A percentile compares a stretch with the other conserved stretches of the same genome.
Conservation (phyloP, 225 moss, liverwort and hornwort species). For the Asterella californica region DNA sequence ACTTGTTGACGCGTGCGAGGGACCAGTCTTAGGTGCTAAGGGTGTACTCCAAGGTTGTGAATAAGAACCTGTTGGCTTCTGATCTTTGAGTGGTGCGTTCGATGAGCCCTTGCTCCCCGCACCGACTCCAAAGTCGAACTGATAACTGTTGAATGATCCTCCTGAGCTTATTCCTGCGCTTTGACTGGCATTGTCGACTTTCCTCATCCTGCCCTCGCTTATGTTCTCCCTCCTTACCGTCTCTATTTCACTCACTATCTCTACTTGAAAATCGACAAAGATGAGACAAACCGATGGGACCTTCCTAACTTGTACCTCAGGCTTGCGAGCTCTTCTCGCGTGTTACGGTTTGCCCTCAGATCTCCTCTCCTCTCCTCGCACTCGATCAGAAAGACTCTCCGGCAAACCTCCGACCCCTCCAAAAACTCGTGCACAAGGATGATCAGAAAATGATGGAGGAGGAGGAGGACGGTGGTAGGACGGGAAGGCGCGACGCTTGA, state of each 20-base stretch:
- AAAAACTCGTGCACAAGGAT: neutral
- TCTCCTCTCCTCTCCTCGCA: neutral
- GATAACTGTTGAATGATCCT: conserved; percentile 75
- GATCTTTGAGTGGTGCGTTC: conserved; percentile 82
- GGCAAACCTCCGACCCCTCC: neutral
- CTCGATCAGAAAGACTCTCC: neutral
- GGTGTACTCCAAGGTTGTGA: conserved; percentile 53
- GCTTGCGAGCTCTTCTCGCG: neutral
- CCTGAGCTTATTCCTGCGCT: conserved; percentile 42
- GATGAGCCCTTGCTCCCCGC: conserved; percentile 63
- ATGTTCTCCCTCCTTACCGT: neutral
- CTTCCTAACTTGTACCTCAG: neutral
- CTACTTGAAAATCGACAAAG: neutral
- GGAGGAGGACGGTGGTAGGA: neutral
- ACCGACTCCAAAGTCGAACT: conserved; percentile 86
- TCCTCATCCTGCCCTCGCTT: conserved; percentile 55
- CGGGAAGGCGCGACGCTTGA: conserved; percentile 15
- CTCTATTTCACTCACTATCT: neutral
- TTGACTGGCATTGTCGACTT: conserved; percentile 73
- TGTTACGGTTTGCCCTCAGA: neutral
- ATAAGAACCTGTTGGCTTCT: conserved; percentile 67
- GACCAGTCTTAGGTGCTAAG: conserved; percentile 31
- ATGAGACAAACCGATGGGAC: neutral
- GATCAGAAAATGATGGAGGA: neutral
- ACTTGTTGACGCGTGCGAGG: conserved; percentile 36